A percentile compares a stretch with the other conserved stretches of the same genome.
Conservation (phyloP, 2,329 filamentous ascomycete species). For the Trichoderma citrinoviride region DNA sequence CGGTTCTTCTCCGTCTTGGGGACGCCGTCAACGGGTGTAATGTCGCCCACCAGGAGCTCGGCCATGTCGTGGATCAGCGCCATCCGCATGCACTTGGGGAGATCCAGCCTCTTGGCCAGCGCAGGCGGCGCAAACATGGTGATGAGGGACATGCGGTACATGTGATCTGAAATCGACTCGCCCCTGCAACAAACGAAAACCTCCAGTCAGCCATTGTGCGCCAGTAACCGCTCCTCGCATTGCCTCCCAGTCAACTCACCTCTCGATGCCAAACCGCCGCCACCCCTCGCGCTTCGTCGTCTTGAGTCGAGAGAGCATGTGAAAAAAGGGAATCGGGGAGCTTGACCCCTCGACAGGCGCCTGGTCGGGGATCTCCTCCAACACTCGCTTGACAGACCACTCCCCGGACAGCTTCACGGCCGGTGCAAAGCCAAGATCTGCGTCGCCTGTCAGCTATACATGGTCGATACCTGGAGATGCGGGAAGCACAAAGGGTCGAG, state of each 20-base stretch:
- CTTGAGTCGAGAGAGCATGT: conserved; percentile 90
- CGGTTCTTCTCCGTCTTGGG: conserved; percentile 84
- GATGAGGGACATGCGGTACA: conserved; percentile 99
- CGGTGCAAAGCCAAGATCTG: conserved; percentile 36
- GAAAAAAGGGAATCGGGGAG: conserved; percentile 88
- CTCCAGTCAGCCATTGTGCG: not conserved
- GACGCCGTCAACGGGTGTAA: conserved; percentile 87
- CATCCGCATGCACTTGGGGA: conserved; percentile 88
- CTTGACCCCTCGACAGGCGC: conserved; percentile 57
- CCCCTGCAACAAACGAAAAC: conserved; percentile 45
- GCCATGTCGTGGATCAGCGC: conserved; percentile 97
- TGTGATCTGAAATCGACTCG: conserved; percentile 96
- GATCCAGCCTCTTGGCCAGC: conserved; percentile 69
- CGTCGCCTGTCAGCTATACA: not conserved
- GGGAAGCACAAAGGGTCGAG: not conserved
- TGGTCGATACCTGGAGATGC: not conserved
- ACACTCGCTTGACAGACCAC: conserved; percentile 61
- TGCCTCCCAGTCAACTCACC: conserved; percentile 38
- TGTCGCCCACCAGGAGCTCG: conserved; percentile 90
- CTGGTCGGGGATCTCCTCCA: conserved; percentile 58
- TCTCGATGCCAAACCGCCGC: conserved; percentile 76
- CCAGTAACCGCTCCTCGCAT: too few species aligned
- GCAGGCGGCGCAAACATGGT: conserved; percentile 83
- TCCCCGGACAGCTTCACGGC: conserved; percentile 42
- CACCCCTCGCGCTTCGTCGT: conserved; percentile 96